Base-by-base conservation (phyloP, 2,329 filamentous ascomycete species). In the Colletotrichum zoysiae region DNA sequence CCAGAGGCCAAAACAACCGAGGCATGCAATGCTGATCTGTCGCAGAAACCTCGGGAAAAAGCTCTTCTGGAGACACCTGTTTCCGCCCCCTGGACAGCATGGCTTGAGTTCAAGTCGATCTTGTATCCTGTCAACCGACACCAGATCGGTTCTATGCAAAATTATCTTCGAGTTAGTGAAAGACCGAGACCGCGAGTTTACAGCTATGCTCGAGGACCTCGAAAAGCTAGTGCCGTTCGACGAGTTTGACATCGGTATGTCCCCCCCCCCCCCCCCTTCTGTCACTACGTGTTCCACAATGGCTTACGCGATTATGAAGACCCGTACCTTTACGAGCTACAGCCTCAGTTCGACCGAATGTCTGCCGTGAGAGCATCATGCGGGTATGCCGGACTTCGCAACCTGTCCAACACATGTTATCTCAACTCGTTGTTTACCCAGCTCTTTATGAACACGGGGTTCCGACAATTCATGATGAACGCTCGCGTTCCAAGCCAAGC, bases 321-420 rank as follows among this genome's bases (percentile, higher is more conserved):
- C 62, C 84, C 87, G 8, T 92, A 92, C 75, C 84, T 85, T 18
- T 91, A 91, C 73, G 88, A 93, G 0, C 82, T 92, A 4, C 83
- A 83, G 5, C 88, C 85, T 77, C 81, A 84, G 58, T 92, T 93
- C 73, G 93, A 95, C 62, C 86, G 91, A 44, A 82, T 81, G 50
- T 91, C 89, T 76, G 88, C 90, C 20, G 87, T 97, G n/a, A 90
- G 94, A 73, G 90, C 93, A 2, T 82, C 89, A 1, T 93, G 93
- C 74, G 95, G 94, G 26, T 97, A 97, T 79, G 90, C 93, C n/a
- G 96, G 96, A 1, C 82, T 99, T n/a, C 88, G 88, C 68, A 99
- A 99, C 77, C 87, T 98, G 20, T 96, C 94, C 12, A 97, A 98
- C 79, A 98, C 97, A 0, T 99, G 96, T 82, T 99, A 99, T 79